Evolutionary conservation across 768 basidiomycete genomes (phyloP), one percentile per base, ranked within the genome.

Genomic region (Phylloporus scabripes): DNA sequence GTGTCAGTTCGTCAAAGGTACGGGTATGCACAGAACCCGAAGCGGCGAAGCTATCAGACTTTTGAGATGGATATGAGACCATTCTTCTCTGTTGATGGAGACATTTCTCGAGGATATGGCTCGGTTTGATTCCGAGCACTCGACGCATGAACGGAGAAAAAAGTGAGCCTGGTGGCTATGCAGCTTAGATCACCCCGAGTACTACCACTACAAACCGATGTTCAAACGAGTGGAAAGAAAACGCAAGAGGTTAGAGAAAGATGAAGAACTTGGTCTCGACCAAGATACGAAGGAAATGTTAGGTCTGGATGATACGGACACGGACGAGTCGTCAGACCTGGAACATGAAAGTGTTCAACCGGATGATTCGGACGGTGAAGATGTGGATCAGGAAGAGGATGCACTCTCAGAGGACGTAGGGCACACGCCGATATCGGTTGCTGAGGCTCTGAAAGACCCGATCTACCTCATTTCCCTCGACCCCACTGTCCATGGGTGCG

Each of bases 161-260:
- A 57, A 32, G 48, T 20, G 20, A 37, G 18, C 3, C 33, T 7
- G 41, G 65, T 65, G 67, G 62, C 67, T 62, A 42, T 68, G 45
- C 52, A 51, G 3, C 21, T 3, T 5, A 29, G 9, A 11, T 29
- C 26, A 9, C 26, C 11, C 28, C 28, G 11, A 29, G 28, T 28
- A 28, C 28, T 28, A 28, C 28, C 9, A 8, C 7, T 18, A 20
- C 39, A 24, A 36, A 31, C 29, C 37, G 42, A 90, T 90, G 87
- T 88, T 87, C 74, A 90, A 91, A 68, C 79, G 88, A 51, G 74
- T 87, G 7, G 82, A 82, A 55, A 88, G 82, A 62, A 76, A 82
- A 40, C 76, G 74, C 21, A 74, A 73, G 58, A 82, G 76, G 57
- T 75, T 72, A 51, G 73, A 82, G 58, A 72, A 82, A 54, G 84